Conservation (phyloP, 345 rosid genomes). For the Lenwebbia sp. region DNA sequence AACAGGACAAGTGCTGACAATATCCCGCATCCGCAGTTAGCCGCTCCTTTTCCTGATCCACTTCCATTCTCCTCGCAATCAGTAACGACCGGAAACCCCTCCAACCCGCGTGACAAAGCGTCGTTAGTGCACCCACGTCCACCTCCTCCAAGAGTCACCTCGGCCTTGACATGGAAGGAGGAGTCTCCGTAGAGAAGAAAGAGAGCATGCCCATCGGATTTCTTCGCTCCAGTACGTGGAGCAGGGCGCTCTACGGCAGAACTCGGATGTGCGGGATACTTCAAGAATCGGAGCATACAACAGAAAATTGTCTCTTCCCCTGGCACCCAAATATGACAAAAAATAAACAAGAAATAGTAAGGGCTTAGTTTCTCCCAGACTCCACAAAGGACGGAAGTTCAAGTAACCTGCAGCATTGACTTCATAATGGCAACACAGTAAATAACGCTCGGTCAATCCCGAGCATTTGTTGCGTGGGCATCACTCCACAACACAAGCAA, state of each 20-base stretch:
- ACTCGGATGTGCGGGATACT: not conserved
- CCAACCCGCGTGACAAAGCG: conserved; percentile 4
- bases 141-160: conserved; percentile 6
- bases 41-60: not conserved
- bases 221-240: not conserved
- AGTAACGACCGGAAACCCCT: not conserved
- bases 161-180: conserved; percentile 13
- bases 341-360: not conserved
- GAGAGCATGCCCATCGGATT: not conserved
- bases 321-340: not conserved
- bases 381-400: not conserved
- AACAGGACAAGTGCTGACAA: not conserved
- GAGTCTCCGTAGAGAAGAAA: not conserved
- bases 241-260: not conserved
- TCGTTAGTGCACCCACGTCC: conserved; percentile 3
- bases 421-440: not conserved
- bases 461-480: not conserved
- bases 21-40: not conserved
- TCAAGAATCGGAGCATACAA: not conserved
- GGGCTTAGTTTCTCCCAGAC: not conserved
- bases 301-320: conserved; percentile 1
- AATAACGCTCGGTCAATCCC: not conserved
- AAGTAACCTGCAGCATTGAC: not conserved
- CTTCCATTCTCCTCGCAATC: not conserved
- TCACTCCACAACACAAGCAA: not conserved